Evolutionary conservation across 2,329 filamentous ascomycete genomes (phyloP).

Genomic region (Pseudogymnoascus pannorum): DNA sequence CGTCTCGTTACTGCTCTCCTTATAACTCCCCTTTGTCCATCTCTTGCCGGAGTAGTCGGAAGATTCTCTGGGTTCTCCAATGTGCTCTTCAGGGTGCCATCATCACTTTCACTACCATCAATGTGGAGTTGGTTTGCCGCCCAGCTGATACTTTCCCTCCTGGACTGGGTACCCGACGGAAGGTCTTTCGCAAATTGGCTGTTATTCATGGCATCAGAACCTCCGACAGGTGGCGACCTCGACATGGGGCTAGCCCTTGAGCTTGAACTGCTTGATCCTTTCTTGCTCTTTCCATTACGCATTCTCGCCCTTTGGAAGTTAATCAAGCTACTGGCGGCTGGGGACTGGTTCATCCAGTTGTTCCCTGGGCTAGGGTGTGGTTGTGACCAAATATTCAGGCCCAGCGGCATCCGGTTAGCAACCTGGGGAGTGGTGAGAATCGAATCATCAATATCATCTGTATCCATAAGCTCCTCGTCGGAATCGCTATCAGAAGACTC

Average conservation of each 20-base stretch:
- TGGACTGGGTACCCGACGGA: slow-evolving; percentile 44
- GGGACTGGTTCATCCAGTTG: slow-evolving; percentile 61
- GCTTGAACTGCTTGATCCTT: slow-evolving; percentile 63
- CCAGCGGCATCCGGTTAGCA: slow-evolving; percentile 47
- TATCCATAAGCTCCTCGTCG: slow-evolving; percentile 64
- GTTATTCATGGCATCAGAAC: slow-evolving; percentile 22
- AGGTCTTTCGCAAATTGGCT: slow-evolving; percentile 49
- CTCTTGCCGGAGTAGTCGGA: slow-evolving; percentile 38
- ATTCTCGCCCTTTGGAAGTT: slow-evolving; percentile 64
- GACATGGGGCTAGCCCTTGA: slow-evolving; percentile 63
- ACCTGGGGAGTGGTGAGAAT: slow-evolving; percentile 80
- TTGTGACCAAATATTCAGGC: slow-evolving; percentile 19
- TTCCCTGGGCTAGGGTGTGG: slow-evolving; percentile 44
- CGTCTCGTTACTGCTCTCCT: slow-evolving; percentile 76
- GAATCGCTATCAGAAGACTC: slow-evolving; percentile 70
- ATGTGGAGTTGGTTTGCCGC: slow-evolving; percentile 85
- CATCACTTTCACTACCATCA: slow-evolving; percentile 71
- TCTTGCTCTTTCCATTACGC: slow-evolving; percentile 53
- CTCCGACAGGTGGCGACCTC: slow-evolving; percentile 63
- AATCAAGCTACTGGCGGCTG: slow-evolving; percentile 67
- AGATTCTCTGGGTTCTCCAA: slow-evolving; percentile 33
- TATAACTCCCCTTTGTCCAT: slow-evolving; percentile 67
- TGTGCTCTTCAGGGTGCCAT: slow-evolving; percentile 47
- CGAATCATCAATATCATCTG: slow-evolving; percentile 66
- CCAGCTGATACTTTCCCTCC: slow-evolving; percentile 83